Percentiles rank a stretch among this genome's conserved stretches.
These are phyloP conservation scores for Colletotrichum higginsianum DNA, from an alignment of 2,329 filamentous ascomycete genomes.

Conservation along the genomic window DNA sequence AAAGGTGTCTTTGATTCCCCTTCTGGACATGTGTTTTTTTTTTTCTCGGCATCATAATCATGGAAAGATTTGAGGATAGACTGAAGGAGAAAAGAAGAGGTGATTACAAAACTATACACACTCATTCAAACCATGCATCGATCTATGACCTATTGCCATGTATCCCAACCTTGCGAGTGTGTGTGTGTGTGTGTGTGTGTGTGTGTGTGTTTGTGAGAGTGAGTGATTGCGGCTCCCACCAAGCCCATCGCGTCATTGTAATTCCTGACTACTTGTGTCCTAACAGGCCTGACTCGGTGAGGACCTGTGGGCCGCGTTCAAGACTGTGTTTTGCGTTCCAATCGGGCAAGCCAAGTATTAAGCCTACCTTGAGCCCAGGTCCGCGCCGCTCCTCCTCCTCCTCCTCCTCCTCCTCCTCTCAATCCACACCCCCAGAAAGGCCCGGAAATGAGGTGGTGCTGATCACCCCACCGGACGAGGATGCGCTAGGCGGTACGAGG, in stretches of 20 bases:
- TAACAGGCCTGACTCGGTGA: conserved; percentile 1
- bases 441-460: conserved; percentile 38
- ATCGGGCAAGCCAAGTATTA: not conserved
- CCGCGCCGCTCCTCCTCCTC: not conserved
- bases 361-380: not conserved
- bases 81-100: conserved; percentile 33
- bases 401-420: not conserved
- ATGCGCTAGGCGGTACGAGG: conserved; percentile 24
- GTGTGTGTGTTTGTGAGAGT: too few relatives aligned
- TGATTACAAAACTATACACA: conserved; percentile 16
- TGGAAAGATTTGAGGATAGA: conserved; percentile 42
- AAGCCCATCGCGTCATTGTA: not conserved
- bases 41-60: conserved; percentile 35
- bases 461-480: conserved; percentile 26
- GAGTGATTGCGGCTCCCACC: not conserved
- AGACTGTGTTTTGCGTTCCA: not conserved
- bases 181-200: too few relatives aligned
- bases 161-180: too few relatives aligned
- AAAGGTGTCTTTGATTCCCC: conserved; percentile 34
- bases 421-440: conserved; percentile 15
- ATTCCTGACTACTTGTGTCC: not conserved
- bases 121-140: too few relatives aligned
- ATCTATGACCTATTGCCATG: too few relatives aligned
- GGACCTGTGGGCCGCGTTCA: conserved; percentile 1
- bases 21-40: conserved; percentile 34